Conservation (phyloP, 2,329 filamentous ascomycete genomes). For the Cucurbitaria berberidis region DNA sequence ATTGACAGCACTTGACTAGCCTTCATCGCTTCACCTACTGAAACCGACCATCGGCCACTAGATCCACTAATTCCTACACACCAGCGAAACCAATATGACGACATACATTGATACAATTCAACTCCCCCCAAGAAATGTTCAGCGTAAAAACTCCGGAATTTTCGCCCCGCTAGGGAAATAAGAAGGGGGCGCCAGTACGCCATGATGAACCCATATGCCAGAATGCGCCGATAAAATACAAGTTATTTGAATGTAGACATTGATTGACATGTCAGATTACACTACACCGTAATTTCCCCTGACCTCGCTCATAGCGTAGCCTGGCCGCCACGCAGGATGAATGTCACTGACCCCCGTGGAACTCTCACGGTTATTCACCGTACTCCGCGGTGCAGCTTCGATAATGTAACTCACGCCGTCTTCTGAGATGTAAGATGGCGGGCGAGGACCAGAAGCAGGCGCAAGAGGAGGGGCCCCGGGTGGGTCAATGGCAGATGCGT, state of each 20-base stretch:
- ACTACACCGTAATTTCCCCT: neutral
- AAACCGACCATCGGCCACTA: neutral
- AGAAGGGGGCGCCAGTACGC: too few relatives aligned
- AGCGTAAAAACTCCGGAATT: neutral
- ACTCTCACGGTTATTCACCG: conserved; percentile 22
- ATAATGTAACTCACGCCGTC: conserved; percentile 76
- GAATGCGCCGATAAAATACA: neutral
- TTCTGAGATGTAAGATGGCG: conserved; percentile 78
- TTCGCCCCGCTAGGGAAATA: neutral
- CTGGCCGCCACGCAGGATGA: conserved; percentile 47
- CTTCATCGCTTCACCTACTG: too few relatives aligned
- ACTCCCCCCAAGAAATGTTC: neutral
- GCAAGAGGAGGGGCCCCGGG: neutral
- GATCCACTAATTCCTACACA: neutral
- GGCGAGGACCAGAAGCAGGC: conserved; percentile 51
- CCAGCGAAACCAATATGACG: neutral
- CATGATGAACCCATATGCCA: too few relatives aligned
- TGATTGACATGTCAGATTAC: neutral
- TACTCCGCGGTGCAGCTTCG: conserved; percentile 61
- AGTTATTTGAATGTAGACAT: neutral
- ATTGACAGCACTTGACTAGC: neutral
- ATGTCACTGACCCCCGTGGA: conserved; percentile 40
- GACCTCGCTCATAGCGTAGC: conserved; percentile 40
- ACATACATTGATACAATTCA: too few relatives aligned
- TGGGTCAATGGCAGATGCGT: conserved; percentile 4